Evolutionary conservation across 2,329 filamentous ascomycete genomes (phyloP), one percentile per base, ranked within the genome.

Genomic region (Lasiodiplodia sp.): DNA sequence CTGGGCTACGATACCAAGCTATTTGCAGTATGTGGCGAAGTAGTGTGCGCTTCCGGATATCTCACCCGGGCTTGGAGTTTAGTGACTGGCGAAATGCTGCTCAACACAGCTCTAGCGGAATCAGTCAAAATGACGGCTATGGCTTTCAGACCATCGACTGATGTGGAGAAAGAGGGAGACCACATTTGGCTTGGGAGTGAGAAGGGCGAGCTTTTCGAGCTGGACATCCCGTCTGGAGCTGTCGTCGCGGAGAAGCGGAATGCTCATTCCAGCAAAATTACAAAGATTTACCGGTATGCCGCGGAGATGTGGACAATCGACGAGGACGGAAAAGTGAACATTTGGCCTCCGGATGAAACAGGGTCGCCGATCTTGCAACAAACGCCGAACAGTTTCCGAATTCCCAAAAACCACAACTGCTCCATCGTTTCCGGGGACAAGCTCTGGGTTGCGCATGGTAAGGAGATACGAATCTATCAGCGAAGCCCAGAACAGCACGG

Each of bases 251-350:
- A 86, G 21, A 92, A 91, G 73, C 82, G 87, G 2, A 89, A 85
- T 63, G 92, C 92, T 2, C 96, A 98, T 74, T 88, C 89, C 8
- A 89, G 92, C 52, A 86, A 89, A 70, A 87, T 99, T 63, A 87
- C 92, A 71, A 93, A 90, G 73, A 97, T 99, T 52, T 91, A 93
- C 76, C 89, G 96, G 49, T 91, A 96, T 78, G 91, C 89, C 71
- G 93, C 93, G 72, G 92, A 97, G 75, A 88, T 99, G 78, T 99
- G 96, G 96, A 94, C 94, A 0, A 79, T 99, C 58, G 96, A 98
- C 77, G 94, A 97, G 71, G 89, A 91, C 57, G 96, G 96, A 12
- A 92, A 91, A 56, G 82, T 99, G 16, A 89, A 93, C 72, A 87
- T 98, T 5, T 99, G 96, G 96, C 89, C 88, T 1, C 90, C 94